Conservation (phyloP, 2,329 filamentous ascomycete species). For the Aureobasidium vineae region DNA sequence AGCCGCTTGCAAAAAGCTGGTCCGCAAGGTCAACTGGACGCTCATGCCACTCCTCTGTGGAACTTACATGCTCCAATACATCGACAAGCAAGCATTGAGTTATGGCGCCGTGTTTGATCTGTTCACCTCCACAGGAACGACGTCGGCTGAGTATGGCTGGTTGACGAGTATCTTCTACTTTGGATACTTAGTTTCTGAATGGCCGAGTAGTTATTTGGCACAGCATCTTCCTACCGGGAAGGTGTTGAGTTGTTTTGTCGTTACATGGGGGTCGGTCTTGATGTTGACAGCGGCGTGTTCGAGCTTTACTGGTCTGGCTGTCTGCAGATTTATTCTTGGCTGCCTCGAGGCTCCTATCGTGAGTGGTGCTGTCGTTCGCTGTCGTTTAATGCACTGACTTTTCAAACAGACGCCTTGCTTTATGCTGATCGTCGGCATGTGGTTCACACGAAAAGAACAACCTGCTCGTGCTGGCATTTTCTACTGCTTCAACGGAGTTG, state of each 20-base stretch:
- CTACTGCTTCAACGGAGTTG: conserved; percentile 74
- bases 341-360: conserved; percentile 67
- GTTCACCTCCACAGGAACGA: conserved; percentile 51
- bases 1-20: conserved; percentile 36
- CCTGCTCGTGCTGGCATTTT: conserved; percentile 36
- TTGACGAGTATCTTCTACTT: conserved; percentile 58
- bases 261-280: conserved; percentile 61
- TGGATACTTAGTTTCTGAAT: conserved; percentile 39
- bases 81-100: conserved; percentile 52
- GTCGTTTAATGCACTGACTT: neutral
- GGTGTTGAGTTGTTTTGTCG: conserved; percentile 46
- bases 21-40: conserved; percentile 51
- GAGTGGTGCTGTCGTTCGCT: neutral
- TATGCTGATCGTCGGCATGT: conserved; percentile 64
- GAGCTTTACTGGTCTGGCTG: conserved; percentile 59
- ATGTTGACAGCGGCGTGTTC: conserved; percentile 61
- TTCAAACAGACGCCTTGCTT: conserved; percentile 58
- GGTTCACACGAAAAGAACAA: conserved; percentile 62
- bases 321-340: conserved; percentile 64
- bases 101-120: conserved; percentile 59
- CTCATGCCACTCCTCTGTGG: conserved; percentile 54
- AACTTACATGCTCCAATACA: conserved; percentile 51
- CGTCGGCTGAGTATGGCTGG: conserved; percentile 52
- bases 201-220: conserved; percentile 34
- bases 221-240: conserved; percentile 39